phyloP scores from a whole-genome alignment of 2,329 filamentous ascomycete species.

The Cordyceps pruinosa region DNA sequence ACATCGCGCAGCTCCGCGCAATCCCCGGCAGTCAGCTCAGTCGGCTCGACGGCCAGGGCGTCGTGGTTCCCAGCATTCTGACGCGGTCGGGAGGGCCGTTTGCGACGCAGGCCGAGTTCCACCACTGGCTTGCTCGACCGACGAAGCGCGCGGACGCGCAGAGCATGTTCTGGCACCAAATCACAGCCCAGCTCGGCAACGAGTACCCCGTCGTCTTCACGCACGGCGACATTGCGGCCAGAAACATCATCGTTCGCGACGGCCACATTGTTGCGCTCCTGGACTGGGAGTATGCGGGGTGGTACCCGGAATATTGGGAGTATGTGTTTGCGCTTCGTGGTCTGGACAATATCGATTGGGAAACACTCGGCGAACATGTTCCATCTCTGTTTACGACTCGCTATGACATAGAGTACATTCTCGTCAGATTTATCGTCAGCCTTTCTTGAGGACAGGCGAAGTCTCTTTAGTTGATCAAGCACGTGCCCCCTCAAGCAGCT shows the following conservation, averaged over 20 bases:
- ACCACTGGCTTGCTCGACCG: constrained; percentile 21
- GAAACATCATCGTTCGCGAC: constrained; percentile 15
- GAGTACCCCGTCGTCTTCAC: constrained; percentile 17
- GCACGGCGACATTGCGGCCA: constrained; percentile 11
- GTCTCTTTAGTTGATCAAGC: too few species aligned
- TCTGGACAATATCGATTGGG: background rate
- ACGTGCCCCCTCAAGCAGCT: too few species aligned
- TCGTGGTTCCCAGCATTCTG: constrained; percentile 18
- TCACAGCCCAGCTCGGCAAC: constrained; percentile 18
- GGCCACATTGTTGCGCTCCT: background rate
- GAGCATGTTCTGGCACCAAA: constrained; percentile 19
- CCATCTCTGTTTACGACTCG: background rate
- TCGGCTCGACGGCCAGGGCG: constrained; percentile 20
- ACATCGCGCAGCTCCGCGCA: constrained; percentile 18
- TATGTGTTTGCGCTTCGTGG: background rate
- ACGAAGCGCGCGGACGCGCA: constrained; percentile 12
- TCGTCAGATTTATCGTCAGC: background rate
- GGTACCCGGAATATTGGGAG: background rate
- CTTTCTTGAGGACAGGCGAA: too few species aligned
- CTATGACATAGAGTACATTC: background rate
- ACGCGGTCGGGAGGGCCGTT: constrained; percentile 20
- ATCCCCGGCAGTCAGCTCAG: constrained; percentile 17
- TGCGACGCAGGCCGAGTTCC: constrained; percentile 15
- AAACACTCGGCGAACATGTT: background rate
- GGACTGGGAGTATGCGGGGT: background rate